A percentile compares a stretch with the other conserved stretches of the same genome.
Conservation (phyloP, 176 grass and related monocot genomes). For the Hyparrhenia diplandra region DNA sequence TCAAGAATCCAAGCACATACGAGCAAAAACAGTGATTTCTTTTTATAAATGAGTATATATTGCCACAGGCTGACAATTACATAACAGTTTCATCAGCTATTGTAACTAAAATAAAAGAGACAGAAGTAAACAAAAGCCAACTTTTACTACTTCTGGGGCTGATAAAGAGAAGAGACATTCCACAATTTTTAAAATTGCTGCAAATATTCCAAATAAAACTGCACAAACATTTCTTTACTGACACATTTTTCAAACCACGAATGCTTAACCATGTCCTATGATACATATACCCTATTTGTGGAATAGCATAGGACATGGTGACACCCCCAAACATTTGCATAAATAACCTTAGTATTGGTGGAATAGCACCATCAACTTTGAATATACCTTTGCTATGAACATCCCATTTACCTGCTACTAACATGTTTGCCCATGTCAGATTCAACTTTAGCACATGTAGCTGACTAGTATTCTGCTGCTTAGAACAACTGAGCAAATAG, state of each 20-base stretch:
- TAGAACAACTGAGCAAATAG: neutral
- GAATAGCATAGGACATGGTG: neutral
- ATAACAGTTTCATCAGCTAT: neutral
- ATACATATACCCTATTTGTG: neutral
- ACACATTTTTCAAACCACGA: neutral
- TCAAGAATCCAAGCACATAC: neutral
- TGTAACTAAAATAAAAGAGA: neutral
- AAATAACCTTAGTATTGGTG: neutral
- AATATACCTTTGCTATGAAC: neutral
- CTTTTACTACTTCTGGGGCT: neutral
- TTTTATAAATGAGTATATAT: neutral
- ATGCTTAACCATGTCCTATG: neutral
- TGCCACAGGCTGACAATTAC: neutral
- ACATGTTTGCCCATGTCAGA: neutral
- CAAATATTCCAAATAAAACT: neutral
- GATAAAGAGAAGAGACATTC: neutral
- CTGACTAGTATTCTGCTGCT: neutral
- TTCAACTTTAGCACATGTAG: neutral
- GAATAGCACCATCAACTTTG: neutral
- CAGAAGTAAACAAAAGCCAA: neutral
- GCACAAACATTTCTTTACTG: neutral
- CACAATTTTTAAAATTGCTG: neutral
- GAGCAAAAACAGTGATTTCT: conserved; percentile 1
- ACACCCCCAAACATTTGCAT: neutral
- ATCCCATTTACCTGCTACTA: neutral